Base-by-base conservation (phyloP, 1,139 yeast genomes). In the Saccharomyces hybrid region DNA sequence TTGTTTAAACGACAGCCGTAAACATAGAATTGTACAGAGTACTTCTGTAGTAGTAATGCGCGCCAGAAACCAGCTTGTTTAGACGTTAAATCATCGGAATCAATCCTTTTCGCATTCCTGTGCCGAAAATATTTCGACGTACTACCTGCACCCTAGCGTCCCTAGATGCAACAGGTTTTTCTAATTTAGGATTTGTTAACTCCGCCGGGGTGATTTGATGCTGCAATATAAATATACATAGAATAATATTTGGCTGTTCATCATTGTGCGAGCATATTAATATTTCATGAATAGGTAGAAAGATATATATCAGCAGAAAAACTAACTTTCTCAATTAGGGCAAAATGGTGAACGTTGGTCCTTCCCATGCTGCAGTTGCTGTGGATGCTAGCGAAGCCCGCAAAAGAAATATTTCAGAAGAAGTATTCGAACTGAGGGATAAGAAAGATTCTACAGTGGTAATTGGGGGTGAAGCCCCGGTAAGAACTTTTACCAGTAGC, bases 141-240 rank as follows among this genome's bases (percentile, higher is more conserved):
- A 38, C 25, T 38, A 19, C 7, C 3, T 38, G 44, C 6, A 16
- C n/a, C 44, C 44, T 19, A 38, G 13, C 19, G 11, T 14, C 26
- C 25, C 26, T 11, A 19, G 5, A 9, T 38, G 44, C 44, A 32
- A 26, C 28, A 26, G 28, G 3, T 32, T 14, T 32, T n/a, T 32
- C n/a, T 32, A 11, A 11, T n/a, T 32, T 32, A 38, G 11, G 16
- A 11, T 38, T 8, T 4, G 9, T 11, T 16, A 42, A 46, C 29
- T 26, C 28, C 48, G 28, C n/a, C 48, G 19, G 11, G 46, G 46
- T 27, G 32, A 48, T 48, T 49, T 47, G 27, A 42, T 19, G 16
- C 11, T 25, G 9, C 13, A 19, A 14, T 14, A 44, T 44, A 19
- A n/a, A n/a, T 25, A 25, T 23, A 44, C 47, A n/a, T 25, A 27